Conservation (phyloP, 768 basidiomycete genomes). For the Infundibulicybe gibba region DNA sequence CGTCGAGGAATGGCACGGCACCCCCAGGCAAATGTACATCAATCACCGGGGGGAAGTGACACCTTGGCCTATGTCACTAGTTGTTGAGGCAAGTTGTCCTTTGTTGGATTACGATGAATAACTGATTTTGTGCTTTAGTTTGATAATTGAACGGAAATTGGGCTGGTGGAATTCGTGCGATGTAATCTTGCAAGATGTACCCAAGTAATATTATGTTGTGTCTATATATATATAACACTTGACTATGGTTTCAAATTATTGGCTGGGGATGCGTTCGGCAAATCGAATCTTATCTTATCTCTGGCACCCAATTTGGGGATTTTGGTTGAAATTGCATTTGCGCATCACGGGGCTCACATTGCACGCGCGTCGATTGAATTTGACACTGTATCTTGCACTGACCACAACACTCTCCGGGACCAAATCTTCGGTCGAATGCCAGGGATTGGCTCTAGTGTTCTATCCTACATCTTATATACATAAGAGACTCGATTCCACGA, state of each 20-base stretch:
- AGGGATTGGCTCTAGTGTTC: too few relatives aligned
- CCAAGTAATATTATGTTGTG: too few relatives aligned
- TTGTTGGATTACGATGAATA: too few relatives aligned
- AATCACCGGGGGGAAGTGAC: neutral
- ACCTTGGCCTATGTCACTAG: neutral
- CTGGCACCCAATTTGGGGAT: conserved; percentile 20
- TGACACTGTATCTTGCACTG: neutral
- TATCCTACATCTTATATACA: too few relatives aligned
- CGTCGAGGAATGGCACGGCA: neutral
- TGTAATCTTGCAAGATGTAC: neutral
- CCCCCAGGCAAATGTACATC: neutral
- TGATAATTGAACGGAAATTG: too few relatives aligned
- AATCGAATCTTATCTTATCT: conserved; percentile 17
- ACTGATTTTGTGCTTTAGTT: too few relatives aligned
- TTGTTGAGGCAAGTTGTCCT: neutral
- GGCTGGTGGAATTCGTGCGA: too few relatives aligned
- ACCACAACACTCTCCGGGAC: neutral
- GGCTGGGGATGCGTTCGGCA: too few relatives aligned
- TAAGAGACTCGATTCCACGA: too few relatives aligned
- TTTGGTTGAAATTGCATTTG: conserved; percentile 18
- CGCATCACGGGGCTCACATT: conserved; percentile 11
- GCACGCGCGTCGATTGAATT: conserved; percentile 10
- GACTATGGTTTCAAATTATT: too few relatives aligned
- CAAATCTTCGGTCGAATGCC: too few relatives aligned
- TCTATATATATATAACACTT: too few relatives aligned